phyloP scores from a whole-genome alignment of 2,329 filamentous ascomycete species.

The Akanthomyces muscarius region DNA sequence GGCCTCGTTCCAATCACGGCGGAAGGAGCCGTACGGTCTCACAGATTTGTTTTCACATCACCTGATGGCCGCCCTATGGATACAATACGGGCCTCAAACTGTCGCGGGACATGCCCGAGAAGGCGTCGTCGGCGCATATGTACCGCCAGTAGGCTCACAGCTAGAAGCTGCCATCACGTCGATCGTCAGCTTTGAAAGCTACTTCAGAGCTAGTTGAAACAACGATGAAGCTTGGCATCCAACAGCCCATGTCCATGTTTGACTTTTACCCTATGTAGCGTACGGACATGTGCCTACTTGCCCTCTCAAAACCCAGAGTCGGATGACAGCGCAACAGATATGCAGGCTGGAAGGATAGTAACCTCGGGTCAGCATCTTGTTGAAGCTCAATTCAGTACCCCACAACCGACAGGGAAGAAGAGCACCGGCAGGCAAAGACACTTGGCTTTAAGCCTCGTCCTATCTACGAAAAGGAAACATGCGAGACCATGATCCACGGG shows the following conservation, averaged over 20 bases:
- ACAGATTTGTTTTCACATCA: background rate
- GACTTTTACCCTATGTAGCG: background rate
- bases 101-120: background rate
- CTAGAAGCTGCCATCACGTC: background rate
- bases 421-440: background rate
- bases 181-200: background rate
- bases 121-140: background rate
- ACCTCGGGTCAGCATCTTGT: constrained; percentile 15
- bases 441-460: background rate
- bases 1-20: background rate
- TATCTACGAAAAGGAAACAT: background rate
- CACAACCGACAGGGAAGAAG: background rate
- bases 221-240: background rate
- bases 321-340: background rate
- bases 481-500: background rate
- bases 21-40: background rate
- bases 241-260: background rate
- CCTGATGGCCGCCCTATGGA: background rate
- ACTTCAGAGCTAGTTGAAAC: background rate
- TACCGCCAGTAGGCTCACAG: background rate
- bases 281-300: background rate
- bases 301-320: background rate
- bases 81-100: background rate
- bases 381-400: background rate
- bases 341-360: background rate